Evolutionary conservation across 805 yeast species (phyloP).

Genomic region (Candida quercuum): DNA sequence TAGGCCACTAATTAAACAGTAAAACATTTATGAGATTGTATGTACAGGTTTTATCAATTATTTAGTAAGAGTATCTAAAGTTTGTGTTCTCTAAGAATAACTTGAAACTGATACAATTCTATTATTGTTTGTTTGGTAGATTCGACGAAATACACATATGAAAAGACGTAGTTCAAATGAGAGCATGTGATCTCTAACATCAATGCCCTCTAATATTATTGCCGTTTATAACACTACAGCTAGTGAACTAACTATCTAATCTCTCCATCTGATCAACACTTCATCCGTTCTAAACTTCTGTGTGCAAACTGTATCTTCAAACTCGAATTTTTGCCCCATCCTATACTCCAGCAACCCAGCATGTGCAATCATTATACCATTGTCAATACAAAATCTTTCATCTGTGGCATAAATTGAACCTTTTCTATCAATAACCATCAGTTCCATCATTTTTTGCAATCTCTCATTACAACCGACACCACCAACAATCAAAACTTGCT

Average conservation of each 20-base stretch:
- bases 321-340: constrained; percentile 59
- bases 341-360: constrained; percentile 88
- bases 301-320: constrained; percentile 77
- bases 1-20: no score
- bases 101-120: no score
- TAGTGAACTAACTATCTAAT: constrained; percentile 26
- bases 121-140: no score
- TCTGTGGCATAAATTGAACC: constrained; percentile 94
- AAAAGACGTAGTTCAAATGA: no score
- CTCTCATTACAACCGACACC: constrained; percentile 97
- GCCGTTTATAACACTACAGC: no score
- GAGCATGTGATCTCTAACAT: no score
- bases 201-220: no score
- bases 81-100: no score
- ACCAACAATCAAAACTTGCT: constrained; percentile 91
- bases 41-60: no score
- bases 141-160: no score
- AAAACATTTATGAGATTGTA: no score
- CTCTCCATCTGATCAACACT: constrained; percentile 87
- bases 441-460: constrained; percentile 93
- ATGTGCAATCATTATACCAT: constrained; percentile 98
- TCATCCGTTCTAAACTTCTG: constrained; percentile 95
- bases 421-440: constrained; percentile 84
- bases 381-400: constrained; percentile 94
- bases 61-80: no score